Evolutionary conservation across 2,329 filamentous ascomycete species (phyloP).

Genomic region (Coccinonectria pachysandricola): DNA sequence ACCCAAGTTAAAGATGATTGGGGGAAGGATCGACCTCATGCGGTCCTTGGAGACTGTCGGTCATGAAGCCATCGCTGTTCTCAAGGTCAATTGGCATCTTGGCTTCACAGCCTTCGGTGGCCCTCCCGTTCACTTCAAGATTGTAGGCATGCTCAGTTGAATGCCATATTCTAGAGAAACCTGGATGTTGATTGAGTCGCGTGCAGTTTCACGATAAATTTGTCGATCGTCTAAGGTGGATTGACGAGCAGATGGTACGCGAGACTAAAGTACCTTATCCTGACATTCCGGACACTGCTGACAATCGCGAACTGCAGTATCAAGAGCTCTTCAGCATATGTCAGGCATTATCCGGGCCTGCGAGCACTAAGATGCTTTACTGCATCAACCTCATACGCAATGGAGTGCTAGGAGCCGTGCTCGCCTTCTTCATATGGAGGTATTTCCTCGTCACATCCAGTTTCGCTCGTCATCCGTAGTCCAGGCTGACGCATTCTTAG

Average conservation of each 20-base stretch:
- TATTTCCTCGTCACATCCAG: conserved; percentile 15
- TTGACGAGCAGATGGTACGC: background rate
- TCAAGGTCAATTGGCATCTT: conserved; percentile 40
- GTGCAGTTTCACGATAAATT: background rate
- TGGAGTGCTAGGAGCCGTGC: conserved; percentile 45
- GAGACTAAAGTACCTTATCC: background rate
- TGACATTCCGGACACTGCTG: background rate
- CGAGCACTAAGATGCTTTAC: conserved; percentile 60
- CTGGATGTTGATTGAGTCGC: too few species aligned
- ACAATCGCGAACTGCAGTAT: conserved; percentile 34
- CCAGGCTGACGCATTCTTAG: too few species aligned
- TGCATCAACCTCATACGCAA: conserved; percentile 55
- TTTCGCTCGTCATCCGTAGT: too few species aligned
- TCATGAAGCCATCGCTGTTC: too few species aligned
- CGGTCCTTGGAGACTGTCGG: too few species aligned
- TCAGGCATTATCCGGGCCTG: conserved; percentile 57
- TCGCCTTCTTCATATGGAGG: conserved; percentile 57
- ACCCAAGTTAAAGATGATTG: too few species aligned
- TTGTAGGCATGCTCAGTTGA: conserved; percentile 32
- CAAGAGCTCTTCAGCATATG: conserved; percentile 61
- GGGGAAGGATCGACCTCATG: too few species aligned
- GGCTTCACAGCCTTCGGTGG: conserved; percentile 58
- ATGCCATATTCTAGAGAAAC: too few species aligned
- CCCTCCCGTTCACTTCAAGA: conserved; percentile 59
- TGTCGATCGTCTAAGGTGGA: background rate